Base-by-base conservation (phyloP, 2,329 filamentous ascomycete species). In the Fusarium sp. region DNA sequence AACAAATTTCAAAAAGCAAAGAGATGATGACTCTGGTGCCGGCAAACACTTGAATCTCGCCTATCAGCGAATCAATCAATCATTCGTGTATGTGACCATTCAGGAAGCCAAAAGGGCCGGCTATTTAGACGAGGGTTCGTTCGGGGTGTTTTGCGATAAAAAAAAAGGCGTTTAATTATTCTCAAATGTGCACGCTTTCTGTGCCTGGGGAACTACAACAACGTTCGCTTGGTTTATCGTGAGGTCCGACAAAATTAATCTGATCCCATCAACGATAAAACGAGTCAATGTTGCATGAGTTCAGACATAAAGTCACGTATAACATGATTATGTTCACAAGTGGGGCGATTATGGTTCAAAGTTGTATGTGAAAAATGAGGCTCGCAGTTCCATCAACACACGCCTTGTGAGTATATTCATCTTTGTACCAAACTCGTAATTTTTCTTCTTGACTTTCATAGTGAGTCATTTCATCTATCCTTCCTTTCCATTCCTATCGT, bases 1-100 rank as follows among this genome's bases (percentile, higher is more conserved):
- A 78, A 74, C 75, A 76, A 75, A 74, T 73, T 69, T 72, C 72
- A 74, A 80, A 77, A 79, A 79, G 76, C 74, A 77, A 79, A 76
- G 74, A 76, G 69, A 78, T 71, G 74, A 73, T 74, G 68, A 68
- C 69, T 71, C 69, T 73, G 64, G 72, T 75, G 66, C 70, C 67
- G 58, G 62, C 63, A 63, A 59, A 66, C 48, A 64, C 23, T 49
- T 66, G 48, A 56, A 62, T 62, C 60, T 68, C 55, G 55, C 47
- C 47, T 51, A 42, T 45, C 21, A 58, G 18, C 35, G 35, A 50
- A n/a, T 42, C 36, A 21, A 43, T 42, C 48, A 17, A 21, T 50
- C 23, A 15, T 50, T 45, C 43, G 64, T 59, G 47, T 58, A 69
- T 66, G 66, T 68, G 66, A 68, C 60, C 65, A 62, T 62, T 65